Base-by-base conservation (phyloP, 23 red algal species). In the Cyanidioschyzon merolae region DNA sequence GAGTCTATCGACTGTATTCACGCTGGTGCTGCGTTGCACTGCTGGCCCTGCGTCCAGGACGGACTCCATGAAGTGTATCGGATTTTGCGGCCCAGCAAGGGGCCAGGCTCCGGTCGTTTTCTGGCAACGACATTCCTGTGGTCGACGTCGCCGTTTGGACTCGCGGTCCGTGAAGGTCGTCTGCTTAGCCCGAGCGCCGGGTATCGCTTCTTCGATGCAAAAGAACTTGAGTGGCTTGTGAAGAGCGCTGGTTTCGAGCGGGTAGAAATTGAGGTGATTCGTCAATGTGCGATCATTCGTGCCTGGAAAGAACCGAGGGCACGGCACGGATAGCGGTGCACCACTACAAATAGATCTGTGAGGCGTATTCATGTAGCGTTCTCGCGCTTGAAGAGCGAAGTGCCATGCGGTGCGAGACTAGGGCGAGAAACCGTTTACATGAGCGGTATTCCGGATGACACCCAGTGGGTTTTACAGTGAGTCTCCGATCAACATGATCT, bases 41-140 rank as follows among this genome's bases (percentile, higher is more conserved):
- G 88, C 82, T 98, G 87, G 86, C 88, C 88, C 30, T 41, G 50
- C 57, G 85, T 92, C 31, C 94, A 91, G 67, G 94, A 98, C 74
- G 94, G 80, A 0, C 74, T 98, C 57, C 40, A 58, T 1, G 94
- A 98, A 74, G 57, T 91, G 41, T 29, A 38, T 2, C 54, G 94
- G 38, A 84, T 98, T 1, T 59, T 98, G 31, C 57, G 82, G 39
- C 88, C 84, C 26, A 88, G 88, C 2, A 3, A 71, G 7, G 63
- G 63, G 7, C 21, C 63, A 25, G 32, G 32, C 63, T 17, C 63
- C 30, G 94, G 88, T 24, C 68, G 67, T 30, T 76, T 90, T 32
- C 89, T 98, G 34, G 94, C 88, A 26, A 98, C 88, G 2, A 98
- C 94, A n/a, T 92, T 98, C 74, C 75, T 80, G 1, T 68, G 85